These are phyloP conservation scores for Cubamyces sp. DNA, from an alignment of 768 basidiomycete genomes.

Conservation along the genomic window DNA sequence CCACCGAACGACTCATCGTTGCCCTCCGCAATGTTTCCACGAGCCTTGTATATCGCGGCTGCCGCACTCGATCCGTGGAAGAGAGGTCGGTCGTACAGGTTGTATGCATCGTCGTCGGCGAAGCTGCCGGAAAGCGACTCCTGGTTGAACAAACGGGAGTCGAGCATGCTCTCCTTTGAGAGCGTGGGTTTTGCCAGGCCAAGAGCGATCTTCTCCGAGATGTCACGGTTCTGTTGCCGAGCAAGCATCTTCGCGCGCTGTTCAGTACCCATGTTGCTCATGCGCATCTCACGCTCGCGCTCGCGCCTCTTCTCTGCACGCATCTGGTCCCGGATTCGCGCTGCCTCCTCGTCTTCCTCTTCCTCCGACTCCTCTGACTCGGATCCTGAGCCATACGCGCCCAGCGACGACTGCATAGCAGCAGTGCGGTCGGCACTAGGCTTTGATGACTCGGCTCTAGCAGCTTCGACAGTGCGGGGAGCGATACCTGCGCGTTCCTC, in stretches of 20 bases:
- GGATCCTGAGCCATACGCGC: constrained; percentile 84
- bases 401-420: constrained; percentile 75
- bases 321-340: constrained; percentile 87
- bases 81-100: constrained; percentile 90
- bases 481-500: constrained; percentile 87
- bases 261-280: constrained; percentile 99
- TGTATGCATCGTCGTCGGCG: constrained; percentile 93
- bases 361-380: constrained; percentile 54
- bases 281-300: constrained; percentile 95
- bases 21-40: constrained; percentile 81
- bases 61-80: constrained; percentile 97
- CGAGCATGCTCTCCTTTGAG: constrained; percentile 97
- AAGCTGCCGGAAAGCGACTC: constrained; percentile 83
- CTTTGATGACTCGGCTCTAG: constrained; percentile 42
- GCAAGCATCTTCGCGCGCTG: constrained; percentile 95
- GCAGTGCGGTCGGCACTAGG: constrained; percentile 70
- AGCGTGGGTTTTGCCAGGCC: constrained; percentile 96
- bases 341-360: constrained; percentile 83
- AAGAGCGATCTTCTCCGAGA: constrained; percentile 98
- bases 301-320: constrained; percentile 90
- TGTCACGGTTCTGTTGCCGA: constrained; percentile 96
- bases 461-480: constrained; percentile 35
- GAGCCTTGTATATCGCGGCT: constrained; percentile 99
- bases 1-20: constrained; percentile 93
- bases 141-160: constrained; percentile 96